Conservation (phyloP, 306 rosid genomes). For the Alnus rubra region DNA sequence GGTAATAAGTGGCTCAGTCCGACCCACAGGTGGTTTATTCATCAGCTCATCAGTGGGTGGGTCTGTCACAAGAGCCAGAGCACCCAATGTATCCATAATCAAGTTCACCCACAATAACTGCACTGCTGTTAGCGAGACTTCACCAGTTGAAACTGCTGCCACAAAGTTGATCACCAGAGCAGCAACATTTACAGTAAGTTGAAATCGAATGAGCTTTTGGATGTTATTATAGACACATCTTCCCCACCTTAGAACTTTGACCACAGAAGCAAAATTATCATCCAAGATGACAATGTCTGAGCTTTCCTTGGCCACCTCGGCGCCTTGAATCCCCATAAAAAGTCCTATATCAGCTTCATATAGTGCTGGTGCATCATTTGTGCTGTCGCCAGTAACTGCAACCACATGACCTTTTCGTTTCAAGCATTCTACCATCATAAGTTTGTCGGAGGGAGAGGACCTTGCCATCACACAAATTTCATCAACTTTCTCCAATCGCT, state of each 20-base stretch:
- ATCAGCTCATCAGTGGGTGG: slow-evolving; percentile 34
- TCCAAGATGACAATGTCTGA: slow-evolving; percentile 38
- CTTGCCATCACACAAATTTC: slow-evolving; percentile 39
- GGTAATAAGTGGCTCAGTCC: slow-evolving; percentile 33
- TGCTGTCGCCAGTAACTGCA: slow-evolving; percentile 31
- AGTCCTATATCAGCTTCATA: slow-evolving; percentile 38
- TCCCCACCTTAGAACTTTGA: slow-evolving; percentile 36
- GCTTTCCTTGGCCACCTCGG: slow-evolving; percentile 35
- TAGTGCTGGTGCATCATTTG: slow-evolving; percentile 36
- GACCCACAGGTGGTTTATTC: slow-evolving; percentile 16
- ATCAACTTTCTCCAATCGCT: slow-evolving; percentile 37
- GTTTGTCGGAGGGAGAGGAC: slow-evolving; percentile 36
- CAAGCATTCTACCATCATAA: slow-evolving; percentile 41
- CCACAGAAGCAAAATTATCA: slow-evolving; percentile 32
- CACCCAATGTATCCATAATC: slow-evolving; percentile 38
- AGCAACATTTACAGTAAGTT: slow-evolving; percentile 36
- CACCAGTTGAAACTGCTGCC: slow-evolving; percentile 21
- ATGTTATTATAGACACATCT: slow-evolving; percentile 29
- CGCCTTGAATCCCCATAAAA: slow-evolving; percentile 42
- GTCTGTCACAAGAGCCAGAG: slow-evolving; percentile 36
- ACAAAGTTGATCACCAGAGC: slow-evolving; percentile 35
- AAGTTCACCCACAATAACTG: slow-evolving; percentile 37
- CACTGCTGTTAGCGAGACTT: slow-evolving; percentile 29
- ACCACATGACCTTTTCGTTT: slow-evolving; percentile 41
- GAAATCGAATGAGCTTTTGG: slow-evolving; percentile 40